Base-by-base conservation (phyloP, 139 green algal species). In the Picochlorum sp. region DNA sequence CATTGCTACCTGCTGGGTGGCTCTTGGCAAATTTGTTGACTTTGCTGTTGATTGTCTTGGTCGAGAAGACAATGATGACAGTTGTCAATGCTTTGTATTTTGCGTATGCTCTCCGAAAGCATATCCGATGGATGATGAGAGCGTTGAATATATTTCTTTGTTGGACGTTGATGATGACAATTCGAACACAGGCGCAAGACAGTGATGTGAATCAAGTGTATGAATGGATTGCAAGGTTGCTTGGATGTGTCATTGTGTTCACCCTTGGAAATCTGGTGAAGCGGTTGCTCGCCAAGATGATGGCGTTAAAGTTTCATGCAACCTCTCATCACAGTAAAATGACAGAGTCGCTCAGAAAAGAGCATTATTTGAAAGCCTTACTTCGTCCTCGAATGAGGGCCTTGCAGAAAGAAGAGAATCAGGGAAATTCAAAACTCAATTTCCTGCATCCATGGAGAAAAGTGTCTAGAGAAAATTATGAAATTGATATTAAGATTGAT, bases 291-390 rank as follows among this genome's bases (percentile, higher is more conserved):
- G 79, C 85, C 46, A 91, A 92, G 79, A 56, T 89, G 50, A 68
- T 88, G 50, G 76, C 68, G 28, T 83, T 61, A 24, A 81, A 88
- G 71, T 92, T 92, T 58, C 81, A 91, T 72, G 64, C 74, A 47
- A 75, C 69, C 4, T 71, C 73, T 21, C 83, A 91, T 74, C 82
- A 86, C 30, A 65, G 78, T 13, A 91, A 90, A 69, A 82, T 91
- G 58, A 76, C 86, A 63, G 71, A 82, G 7, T 69, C 81, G 15
- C 59, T 87, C 37, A 37, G 59, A 11, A 84, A 81, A 68, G 76
- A 73, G 6, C 51, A 59, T 32, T 59, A 14, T 16, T 32, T 59
- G n/a, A 30, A 59, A 0, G 23, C 21, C 23, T 1, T 59, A 8
- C 23, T 59, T 9, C 15, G 51, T n/a, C 51, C 51, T 38, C 23